phyloP scores from a whole-genome alignment of 164 flowering plant species.

The Aristolochia fimbriata region DNA sequence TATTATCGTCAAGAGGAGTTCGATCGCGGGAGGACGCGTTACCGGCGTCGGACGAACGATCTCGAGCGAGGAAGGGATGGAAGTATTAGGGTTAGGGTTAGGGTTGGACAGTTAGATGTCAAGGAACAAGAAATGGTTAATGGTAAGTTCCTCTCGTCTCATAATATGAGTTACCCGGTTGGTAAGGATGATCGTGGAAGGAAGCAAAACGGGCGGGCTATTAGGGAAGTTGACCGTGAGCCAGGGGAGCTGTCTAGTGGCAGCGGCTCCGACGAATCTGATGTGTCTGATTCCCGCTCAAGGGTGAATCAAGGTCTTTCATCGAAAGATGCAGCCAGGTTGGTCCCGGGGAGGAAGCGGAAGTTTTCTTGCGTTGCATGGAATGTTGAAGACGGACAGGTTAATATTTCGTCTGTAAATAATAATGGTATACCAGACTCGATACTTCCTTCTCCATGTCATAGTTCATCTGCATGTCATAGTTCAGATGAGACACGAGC shows the following conservation, averaged over 20 bases:
- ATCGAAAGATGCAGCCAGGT: conserved; percentile 27
- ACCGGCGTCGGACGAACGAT: conserved; percentile 11
- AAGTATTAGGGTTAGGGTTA: conserved; percentile 14
- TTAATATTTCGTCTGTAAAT: conserved; percentile 5
- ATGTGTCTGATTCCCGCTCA: conserved; percentile 29
- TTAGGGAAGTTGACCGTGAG: conserved; percentile 47
- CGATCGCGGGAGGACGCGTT: conserved; percentile 16
- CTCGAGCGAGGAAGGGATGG: conserved; percentile 5
- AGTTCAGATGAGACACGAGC: conserved; percentile 12
- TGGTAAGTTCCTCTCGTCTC: conserved; percentile 28
- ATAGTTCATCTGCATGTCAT: conserved; percentile 29
- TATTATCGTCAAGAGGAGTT: conserved; percentile 26
- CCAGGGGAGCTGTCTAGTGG: conserved; percentile 93
- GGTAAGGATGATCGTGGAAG: conserved; percentile 26
- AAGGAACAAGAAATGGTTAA: conserved; percentile 27
- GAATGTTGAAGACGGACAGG: conserved; percentile 67
- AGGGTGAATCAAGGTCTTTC: conserved; percentile 19
- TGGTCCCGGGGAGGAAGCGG: conserved; percentile 42
- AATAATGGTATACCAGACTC: background rate
- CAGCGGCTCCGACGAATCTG: conserved; percentile 71
- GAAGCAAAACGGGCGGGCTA: conserved; percentile 18
- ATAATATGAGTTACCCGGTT: conserved; percentile 34
- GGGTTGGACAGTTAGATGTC: conserved; percentile 20
- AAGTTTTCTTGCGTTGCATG: conserved; percentile 86
- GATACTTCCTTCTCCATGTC: conserved; percentile 25